A percentile compares a stretch with the other conserved stretches of the same genome.
Evolutionary conservation across 1,284 basidiomycete genomes (phyloP).

Genomic region (Austropuccinia psidii): DNA sequence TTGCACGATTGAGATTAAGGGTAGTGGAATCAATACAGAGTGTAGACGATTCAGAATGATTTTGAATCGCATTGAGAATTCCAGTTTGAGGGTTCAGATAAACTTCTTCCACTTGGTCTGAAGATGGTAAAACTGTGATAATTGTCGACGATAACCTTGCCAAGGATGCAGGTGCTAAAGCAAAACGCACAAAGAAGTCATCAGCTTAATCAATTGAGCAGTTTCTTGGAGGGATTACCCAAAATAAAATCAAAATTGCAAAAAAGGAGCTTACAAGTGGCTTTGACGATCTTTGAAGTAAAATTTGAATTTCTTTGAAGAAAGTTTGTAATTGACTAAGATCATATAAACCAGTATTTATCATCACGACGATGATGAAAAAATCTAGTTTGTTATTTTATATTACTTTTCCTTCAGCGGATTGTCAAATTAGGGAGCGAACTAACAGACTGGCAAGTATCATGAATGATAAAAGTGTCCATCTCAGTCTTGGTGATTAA

Average conservation of each 20-base stretch:
- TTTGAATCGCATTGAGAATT: slow-evolving; percentile 51
- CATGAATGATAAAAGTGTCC: slow-evolving; percentile 25
- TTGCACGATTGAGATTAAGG: slow-evolving; percentile 57
- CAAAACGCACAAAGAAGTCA: neutral
- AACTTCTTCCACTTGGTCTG: slow-evolving; percentile 66
- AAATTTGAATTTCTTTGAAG: neutral
- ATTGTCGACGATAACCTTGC: slow-evolving; percentile 59
- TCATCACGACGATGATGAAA: neutral
- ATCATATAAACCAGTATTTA: neutral
- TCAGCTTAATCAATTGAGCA: neutral
- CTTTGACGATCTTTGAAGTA: neutral
- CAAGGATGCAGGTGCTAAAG: slow-evolving; percentile 47
- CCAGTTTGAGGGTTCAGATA: slow-evolving; percentile 59
- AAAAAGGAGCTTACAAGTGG: neutral
- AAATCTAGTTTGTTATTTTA: neutral
- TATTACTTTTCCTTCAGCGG: neutral
- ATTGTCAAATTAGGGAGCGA: neutral
- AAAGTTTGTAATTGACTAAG: slow-evolving; percentile 8
- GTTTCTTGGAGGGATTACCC: neutral
- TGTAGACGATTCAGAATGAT: slow-evolving; percentile 47
- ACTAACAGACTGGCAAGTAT: slow-evolving; percentile 17
- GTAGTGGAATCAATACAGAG: slow-evolving; percentile 82
- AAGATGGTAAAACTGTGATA: slow-evolving; percentile 79
- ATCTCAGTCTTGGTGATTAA: slow-evolving; percentile 9
- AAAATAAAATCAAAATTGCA: neutral